Evolutionary conservation across 768 basidiomycete species (phyloP), one percentile per base, ranked within the genome.

Genomic region (Punctularia strigosozonata): DNA sequence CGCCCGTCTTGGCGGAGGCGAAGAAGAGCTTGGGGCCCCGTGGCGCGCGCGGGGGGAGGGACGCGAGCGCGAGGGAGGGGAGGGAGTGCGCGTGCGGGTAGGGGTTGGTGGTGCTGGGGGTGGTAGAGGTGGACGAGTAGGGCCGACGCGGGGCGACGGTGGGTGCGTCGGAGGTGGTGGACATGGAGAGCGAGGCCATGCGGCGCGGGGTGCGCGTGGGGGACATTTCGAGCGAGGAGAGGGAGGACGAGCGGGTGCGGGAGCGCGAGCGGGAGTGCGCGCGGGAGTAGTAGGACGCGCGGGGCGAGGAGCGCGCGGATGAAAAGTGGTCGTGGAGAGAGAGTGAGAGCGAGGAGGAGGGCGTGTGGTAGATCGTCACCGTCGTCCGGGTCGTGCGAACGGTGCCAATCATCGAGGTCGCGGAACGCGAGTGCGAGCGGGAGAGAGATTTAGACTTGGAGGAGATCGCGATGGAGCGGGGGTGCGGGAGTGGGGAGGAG

Each of bases 341-440:
- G n/a, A n/a, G n/a, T n/a, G 74, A 80, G 31, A 84, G 44, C n/a
- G 82, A 85, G 0, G 85, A 87, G 0, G 78, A 73, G 5, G 86
- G 83, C 0, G 86, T 88, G 55, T 85, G 80, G 56, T 80, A 88
- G 30, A 76, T 64, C 1, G 79, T 75, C 3, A 74, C 51, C 2
- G 68, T 67, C 0, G 79, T 77, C 37, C 67, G 69, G 5, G 71
- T 67, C 17, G 76, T 77, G 25, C 70, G 65, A 44, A 77, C 55
- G 2, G 79, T 80, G 23, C 73, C 69, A 15, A 62, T 52, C 41
- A 60, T 57, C 41, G 57, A 47, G 37, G 54, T 45, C 34, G 50
- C 65, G 13, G 68, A 62, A 41, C 66, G 61, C 22, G 64, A 63
- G 38, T 63, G 65, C 5, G 76, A 74, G 40, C 63, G 63, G 3